phyloP scores from a whole-genome alignment of 345 rosid species.

The Camelina hispida region DNA sequence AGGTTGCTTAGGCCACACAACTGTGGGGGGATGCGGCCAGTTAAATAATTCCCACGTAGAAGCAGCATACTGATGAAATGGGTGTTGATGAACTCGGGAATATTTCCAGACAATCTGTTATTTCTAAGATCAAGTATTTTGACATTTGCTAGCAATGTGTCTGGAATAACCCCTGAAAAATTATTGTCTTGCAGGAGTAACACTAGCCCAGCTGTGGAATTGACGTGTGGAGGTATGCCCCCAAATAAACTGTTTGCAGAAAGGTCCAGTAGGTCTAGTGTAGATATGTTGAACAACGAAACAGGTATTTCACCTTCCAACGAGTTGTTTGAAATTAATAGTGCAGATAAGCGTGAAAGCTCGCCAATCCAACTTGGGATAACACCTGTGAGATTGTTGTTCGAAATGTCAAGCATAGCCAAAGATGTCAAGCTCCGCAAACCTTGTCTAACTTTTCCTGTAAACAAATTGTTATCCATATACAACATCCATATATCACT shows the following conservation, averaged over 20 bases:
- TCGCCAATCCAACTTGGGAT: neutral
- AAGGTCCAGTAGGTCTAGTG: rapidly evolving
- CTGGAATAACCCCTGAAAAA: neutral
- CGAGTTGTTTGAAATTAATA: neutral
- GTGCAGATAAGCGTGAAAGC: rapidly evolving
- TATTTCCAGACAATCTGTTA: neutral
- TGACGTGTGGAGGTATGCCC: neutral
- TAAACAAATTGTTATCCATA: neutral
- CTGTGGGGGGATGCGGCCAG: neutral
- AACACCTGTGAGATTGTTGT: neutral
- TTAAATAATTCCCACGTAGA: neutral
- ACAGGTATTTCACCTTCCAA: neutral
- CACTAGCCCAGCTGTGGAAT: neutral
- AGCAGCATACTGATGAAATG: neutral
- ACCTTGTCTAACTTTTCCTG: neutral
- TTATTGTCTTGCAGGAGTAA: neutral
- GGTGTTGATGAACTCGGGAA: neutral
- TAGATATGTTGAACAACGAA: rapidly evolving
- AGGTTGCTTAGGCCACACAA: neutral
- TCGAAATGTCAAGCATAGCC: neutral
- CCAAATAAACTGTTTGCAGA: neutral
- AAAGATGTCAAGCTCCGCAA: neutral
- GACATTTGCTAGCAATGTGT: neutral
- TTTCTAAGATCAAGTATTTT: neutral
- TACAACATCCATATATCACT: rapidly evolving